Conservation (phyloP, 768 basidiomycete species). For the Strobilomyces echinocephalus region DNA sequence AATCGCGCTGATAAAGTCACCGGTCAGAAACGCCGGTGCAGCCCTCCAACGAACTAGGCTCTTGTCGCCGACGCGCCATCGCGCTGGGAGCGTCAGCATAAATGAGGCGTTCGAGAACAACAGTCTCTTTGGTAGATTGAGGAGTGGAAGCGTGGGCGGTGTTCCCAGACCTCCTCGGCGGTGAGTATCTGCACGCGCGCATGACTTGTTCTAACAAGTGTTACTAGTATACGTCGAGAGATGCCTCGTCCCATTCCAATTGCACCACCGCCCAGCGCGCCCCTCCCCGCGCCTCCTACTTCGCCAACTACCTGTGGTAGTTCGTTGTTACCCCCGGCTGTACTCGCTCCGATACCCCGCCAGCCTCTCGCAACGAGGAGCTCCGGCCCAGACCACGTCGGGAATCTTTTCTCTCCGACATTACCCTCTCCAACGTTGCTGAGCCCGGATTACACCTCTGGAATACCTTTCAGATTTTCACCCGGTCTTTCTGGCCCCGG, state of each 20-base stretch:
- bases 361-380: constrained; percentile 14
- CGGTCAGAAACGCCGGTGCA: constrained; percentile 45
- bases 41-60: constrained; percentile 47
- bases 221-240: constrained; percentile 38
- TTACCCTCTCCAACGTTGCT: constrained; percentile 6
- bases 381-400: constrained; percentile 1
- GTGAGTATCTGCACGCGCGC: constrained; percentile 23
- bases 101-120: constrained; percentile 34
- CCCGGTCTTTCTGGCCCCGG: constrained; percentile 2
- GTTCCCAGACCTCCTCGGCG: constrained; percentile 28
- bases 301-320: constrained; percentile 16
- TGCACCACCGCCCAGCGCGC: constrained; percentile 26
- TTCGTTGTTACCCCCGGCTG: constrained; percentile 17
- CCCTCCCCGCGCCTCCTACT: constrained; percentile 26
- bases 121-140: constrained; percentile 47
- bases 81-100: constrained; percentile 43
- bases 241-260: constrained; percentile 29
- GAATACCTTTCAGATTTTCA: constrained; percentile 9
- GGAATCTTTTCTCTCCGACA: background rate
- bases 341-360: constrained; percentile 15
- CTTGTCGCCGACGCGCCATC: constrained; percentile 36
- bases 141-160: constrained; percentile 49
- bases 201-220: background rate
- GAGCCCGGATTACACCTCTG: constrained; percentile 7
- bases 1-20: constrained; percentile 55